A percentile compares a stretch with the other conserved stretches of the same genome.
Evolutionary conservation across 2,329 filamentous ascomycete genomes (phyloP).

Genomic region (Claviceps quebecensis): DNA sequence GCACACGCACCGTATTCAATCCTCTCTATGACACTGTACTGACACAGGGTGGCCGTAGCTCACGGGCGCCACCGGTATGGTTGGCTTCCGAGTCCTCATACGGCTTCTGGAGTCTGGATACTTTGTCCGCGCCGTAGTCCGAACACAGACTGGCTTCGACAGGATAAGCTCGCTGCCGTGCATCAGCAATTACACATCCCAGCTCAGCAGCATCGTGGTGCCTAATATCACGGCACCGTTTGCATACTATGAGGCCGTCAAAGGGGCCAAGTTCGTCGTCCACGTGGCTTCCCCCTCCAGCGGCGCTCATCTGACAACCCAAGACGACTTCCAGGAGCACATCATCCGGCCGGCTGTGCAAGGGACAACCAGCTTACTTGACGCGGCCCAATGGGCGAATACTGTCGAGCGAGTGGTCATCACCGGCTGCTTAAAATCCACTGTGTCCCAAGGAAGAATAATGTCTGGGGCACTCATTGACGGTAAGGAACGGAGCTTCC

Average conservation of each 20-base stretch:
- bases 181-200: constrained; percentile 7
- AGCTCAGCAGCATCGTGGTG: constrained; percentile 18
- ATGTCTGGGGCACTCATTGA: not conserved
- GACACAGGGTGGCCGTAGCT: no score
- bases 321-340: no score
- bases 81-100: constrained; percentile 17
- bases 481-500: not conserved
- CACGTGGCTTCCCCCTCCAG: constrained; percentile 7
- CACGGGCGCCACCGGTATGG: constrained; percentile 18
- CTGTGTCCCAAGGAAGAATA: not conserved
- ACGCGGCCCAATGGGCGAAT: not conserved
- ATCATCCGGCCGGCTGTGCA: not conserved
- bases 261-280: constrained; percentile 25
- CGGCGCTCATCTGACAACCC: no score
- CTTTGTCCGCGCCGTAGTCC: constrained; percentile 16
- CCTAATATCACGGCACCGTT: constrained; percentile 21
- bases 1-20: no score
- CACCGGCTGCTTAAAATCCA: not conserved
- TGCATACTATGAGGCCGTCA: constrained; percentile 26
- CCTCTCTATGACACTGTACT: no score
- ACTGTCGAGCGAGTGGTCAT: not conserved
- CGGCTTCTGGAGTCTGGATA: constrained; percentile 13
- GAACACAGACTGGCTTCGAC: constrained; percentile 9
- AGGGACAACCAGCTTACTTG: not conserved
- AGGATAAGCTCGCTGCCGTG: constrained; percentile 1